Base-by-base conservation (phyloP, 2,329 filamentous ascomycete species). In the Neurospora sp. region DNA sequence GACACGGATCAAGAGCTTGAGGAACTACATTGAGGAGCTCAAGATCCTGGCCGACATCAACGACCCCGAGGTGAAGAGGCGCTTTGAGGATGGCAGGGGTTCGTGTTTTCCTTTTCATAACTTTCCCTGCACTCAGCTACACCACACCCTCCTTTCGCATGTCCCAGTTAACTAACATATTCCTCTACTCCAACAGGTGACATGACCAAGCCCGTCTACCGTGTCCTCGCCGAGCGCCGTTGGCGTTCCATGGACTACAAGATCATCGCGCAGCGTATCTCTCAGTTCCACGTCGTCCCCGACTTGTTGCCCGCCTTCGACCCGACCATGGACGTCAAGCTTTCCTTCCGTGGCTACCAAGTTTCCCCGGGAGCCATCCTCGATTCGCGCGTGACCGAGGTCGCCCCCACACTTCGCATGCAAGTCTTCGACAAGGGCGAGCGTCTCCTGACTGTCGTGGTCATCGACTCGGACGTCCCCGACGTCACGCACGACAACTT, bases 151-250 rank as follows among this genome's bases (percentile, higher is more conserved):
- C 38, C 36, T 66, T 69, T 6, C 19, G 5, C 11, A 19, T 2
- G 41, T 46, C 41, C 15, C 43, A 52, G 39, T 68, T 69, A 23
- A 23, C 67, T 68, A 23, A 71, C 40, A 37, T 15, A 19, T 6
- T 46, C 11, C 10, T n/a, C 11, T 36, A 12, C 33, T n/a, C n/a
- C 15, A 17, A 52, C 74, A 97, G 94, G 91, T 74, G 93, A 98
- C 80, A 95, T 98, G 93, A 90, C 88, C 83, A 97, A 97, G 80
- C 95, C 95, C 73, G 94, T 99, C 78, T 99, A 99, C 84, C 92
- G 95, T 73, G 87, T 92, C 80, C 90, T 98, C 67, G 92, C 95
- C 71, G 88, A 97, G 77, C 83, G 86, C 76, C 93, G 96, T 83
- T 99, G 96, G 96, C 89, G 90, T 75, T 85, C 88, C 73, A 93